phyloP scores from a whole-genome alignment of 1,139 yeast genomes.

The Protomyces gravidus region DNA sequence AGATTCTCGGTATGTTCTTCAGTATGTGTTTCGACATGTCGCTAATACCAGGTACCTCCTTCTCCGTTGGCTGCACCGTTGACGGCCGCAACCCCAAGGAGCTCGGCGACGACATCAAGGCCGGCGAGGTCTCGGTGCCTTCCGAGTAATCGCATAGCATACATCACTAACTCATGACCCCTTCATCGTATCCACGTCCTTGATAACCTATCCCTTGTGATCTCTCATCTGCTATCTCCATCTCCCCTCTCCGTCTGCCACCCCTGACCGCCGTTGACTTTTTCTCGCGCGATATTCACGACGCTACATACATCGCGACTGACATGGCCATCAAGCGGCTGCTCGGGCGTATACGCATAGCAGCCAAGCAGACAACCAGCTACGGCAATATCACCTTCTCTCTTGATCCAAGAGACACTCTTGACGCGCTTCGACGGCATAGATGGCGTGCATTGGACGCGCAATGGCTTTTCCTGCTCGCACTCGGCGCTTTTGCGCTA shows the following conservation, averaged over 20 bases:
- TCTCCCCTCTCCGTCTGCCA: background rate
- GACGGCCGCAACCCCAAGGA: slow-evolving; percentile 99
- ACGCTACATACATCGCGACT: background rate
- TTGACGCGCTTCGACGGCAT: slow-evolving; percentile 51
- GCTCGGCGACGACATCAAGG: slow-evolving; percentile 44
- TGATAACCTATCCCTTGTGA: background rate
- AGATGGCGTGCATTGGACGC: slow-evolving; percentile 43
- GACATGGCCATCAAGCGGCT: background rate
- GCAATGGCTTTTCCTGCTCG: slow-evolving; percentile 46
- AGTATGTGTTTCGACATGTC: slow-evolving; percentile 76
- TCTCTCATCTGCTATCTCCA: background rate
- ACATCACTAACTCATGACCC: too few relatives aligned
- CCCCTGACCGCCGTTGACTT: background rate
- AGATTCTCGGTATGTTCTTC: slow-evolving; percentile 71
- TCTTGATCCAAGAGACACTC: slow-evolving; percentile 45
- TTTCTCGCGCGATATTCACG: background rate
- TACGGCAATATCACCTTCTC: slow-evolving; percentile 10
- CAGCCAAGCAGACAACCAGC: background rate
- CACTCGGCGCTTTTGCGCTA: slow-evolving; percentile 47
- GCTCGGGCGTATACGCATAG: background rate
- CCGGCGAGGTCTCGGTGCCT: slow-evolving; percentile 30
- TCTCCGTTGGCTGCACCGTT: slow-evolving; percentile 53
- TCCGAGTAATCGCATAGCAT: slow-evolving; percentile 8
- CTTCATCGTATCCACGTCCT: background rate
- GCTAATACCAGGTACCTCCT: slow-evolving; percentile 23